Evolutionary conservation across 768 basidiomycete species (phyloP), one percentile per base, ranked within the genome.

Genomic region (Nidularia pulvinata): DNA sequence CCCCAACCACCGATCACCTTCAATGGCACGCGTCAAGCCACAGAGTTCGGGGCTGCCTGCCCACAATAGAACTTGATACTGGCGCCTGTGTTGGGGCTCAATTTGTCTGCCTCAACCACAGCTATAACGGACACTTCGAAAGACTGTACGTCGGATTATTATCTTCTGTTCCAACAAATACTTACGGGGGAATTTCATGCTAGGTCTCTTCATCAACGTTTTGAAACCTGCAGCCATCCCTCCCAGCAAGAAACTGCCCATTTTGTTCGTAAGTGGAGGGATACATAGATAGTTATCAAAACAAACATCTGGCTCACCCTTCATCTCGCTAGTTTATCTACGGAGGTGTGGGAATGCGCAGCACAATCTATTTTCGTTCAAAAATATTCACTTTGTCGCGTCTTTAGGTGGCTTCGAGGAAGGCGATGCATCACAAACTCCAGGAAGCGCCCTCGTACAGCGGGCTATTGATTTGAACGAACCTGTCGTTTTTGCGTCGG

Each of bases 401-500:
- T 33, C 6, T 10, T 9, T 35, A 13, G 25, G 7, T 7, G 32
- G 13, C 1, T 32, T 19, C 7, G 11, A 46, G 25, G 25, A n/a
- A 35, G 25, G 42, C 5, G 30, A 39, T 13, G 14, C 22, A 52
- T 60, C 13, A 43, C 25, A 30, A 54, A 63, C 22, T 46, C n/a
- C 49, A 22, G 61, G 66, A 6, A 48, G 54, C 1, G 25, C 57
- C 6, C 59, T 69, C 22, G 65, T 74, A 4, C 57, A 71, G 14
- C 63, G 61, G 35, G 61, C 71, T 0, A 60, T 77, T 33, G 60
- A 57, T 6, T 56, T 67, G 0, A 59, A 57, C 1, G 61, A 72
- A 46, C 74, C 75, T 7, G 58, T 70, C 1, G 59, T 78, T 9
- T 72, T 68, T 19, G 77, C 76, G 6, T 69, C 72, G 5, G 64